Conservation (phyloP, 2,329 filamentous ascomycete species). For the Pseudocercospora cruenta region DNA sequence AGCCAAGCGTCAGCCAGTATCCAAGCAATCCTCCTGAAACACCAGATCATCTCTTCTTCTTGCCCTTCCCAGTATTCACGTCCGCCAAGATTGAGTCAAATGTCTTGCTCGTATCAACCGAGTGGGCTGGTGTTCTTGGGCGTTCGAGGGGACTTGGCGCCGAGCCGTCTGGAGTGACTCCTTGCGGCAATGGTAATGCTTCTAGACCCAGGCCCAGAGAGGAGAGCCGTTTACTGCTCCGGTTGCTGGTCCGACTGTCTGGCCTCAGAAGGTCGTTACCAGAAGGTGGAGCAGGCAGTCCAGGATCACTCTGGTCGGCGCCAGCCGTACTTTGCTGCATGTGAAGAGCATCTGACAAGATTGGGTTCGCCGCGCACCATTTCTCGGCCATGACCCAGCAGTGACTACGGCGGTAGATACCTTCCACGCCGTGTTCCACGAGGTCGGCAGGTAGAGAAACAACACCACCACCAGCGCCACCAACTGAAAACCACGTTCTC, state of each 20-base stretch:
- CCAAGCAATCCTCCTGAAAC: background rate
- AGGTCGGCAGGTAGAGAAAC: conserved; percentile 66
- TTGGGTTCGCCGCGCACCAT: conserved; percentile 56
- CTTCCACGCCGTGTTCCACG: conserved; percentile 68
- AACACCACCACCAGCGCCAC: conserved; percentile 64
- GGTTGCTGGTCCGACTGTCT: conserved; percentile 24
- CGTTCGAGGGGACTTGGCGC: conserved; percentile 29
- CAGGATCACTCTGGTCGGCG: conserved; percentile 18
- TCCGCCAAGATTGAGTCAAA: conserved; percentile 53
- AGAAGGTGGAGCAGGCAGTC: conserved; percentile 27
- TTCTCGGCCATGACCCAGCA: conserved; percentile 68
- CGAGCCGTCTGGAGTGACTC: conserved; percentile 43
- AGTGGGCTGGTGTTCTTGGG: conserved; percentile 36
- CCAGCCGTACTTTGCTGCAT: conserved; percentile 21
- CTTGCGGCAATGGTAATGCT: conserved; percentile 50
- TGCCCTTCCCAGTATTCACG: conserved; percentile 31
- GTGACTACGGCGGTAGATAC: conserved; percentile 69
- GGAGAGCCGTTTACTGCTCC: conserved; percentile 44
- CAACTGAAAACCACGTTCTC: conserved; percentile 72
- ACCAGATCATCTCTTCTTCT: conserved; percentile 33
- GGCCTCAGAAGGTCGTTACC: conserved; percentile 23
- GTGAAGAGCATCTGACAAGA: conserved; percentile 37
- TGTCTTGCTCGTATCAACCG: conserved; percentile 47
- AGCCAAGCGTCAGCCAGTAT: background rate
- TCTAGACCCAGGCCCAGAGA: conserved; percentile 53